These are phyloP conservation scores for Lepidium sativum DNA, from an alignment of 345 rosid species.

Conservation along the genomic window DNA sequence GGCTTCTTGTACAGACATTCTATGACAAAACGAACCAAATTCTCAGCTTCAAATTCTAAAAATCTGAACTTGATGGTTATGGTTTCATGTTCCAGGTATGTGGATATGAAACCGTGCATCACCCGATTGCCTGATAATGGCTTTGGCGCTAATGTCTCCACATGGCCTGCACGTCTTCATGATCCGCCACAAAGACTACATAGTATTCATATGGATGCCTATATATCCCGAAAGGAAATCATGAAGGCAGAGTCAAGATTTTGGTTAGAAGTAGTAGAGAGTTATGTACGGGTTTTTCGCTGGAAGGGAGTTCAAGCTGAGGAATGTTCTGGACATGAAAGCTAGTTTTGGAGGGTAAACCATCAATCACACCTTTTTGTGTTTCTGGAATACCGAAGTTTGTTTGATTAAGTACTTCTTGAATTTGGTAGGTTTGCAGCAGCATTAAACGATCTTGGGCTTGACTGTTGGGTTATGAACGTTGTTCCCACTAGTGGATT, in stretches of 20 bases:
- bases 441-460: conserved; percentile 41
- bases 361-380: conserved; percentile 2
- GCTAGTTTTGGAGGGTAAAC: conserved; percentile 70
- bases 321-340: conserved; percentile 62
- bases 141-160: conserved; percentile 44
- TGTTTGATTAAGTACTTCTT: background rate
- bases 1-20: background rate
- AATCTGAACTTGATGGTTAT: background rate
- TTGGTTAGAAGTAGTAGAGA: conserved; percentile 45
- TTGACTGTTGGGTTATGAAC: conserved; percentile 65
- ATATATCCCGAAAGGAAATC: conserved; percentile 49
- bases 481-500: conserved; percentile 47
- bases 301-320: conserved; percentile 45
- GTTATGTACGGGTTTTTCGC: conserved; percentile 40
- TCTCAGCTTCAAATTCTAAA: background rate
- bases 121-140: conserved; percentile 42
- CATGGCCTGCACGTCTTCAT: conserved; percentile 62
- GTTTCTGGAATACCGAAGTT: background rate
- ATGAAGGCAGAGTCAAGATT: conserved; percentile 54
- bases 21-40: background rate
- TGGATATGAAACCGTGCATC: conserved; percentile 44
- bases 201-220: conserved; percentile 52
- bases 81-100: conserved; percentile 40
- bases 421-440: conserved; percentile 47
- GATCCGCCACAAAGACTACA: conserved; percentile 52